A percentile compares a stretch with the other conserved stretches of the same genome.
phyloP scores from a whole-genome alignment of 2,329 filamentous ascomycete species.

The Ophiostoma fasciatum region DNA sequence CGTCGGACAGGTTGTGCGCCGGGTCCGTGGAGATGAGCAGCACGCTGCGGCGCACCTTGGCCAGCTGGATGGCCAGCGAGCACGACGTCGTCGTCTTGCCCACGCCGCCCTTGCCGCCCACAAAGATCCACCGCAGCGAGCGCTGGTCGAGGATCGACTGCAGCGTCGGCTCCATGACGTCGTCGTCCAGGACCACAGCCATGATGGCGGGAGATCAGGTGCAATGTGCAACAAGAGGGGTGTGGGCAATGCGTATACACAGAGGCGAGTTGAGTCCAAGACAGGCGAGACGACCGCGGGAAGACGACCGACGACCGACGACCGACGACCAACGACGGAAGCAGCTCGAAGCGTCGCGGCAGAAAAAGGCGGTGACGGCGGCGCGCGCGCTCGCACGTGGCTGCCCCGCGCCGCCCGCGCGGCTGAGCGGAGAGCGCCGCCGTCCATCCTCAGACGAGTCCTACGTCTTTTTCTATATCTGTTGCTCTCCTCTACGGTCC shows the following conservation, averaged over 20 bases:
- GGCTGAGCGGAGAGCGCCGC: no score
- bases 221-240: constrained; percentile 11
- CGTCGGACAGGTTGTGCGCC: constrained; percentile 93
- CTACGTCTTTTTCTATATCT: no score
- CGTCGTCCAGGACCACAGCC: constrained; percentile 34
- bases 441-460: no score
- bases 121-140: constrained; percentile 95
- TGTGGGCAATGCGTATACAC: no score
- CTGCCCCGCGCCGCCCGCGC: no score
- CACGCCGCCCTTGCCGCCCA: constrained; percentile 94
- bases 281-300: no score
- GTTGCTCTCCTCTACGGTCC: not conserved
- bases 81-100: constrained; percentile 99
- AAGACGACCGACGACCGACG: no score
- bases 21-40: constrained; percentile 97
- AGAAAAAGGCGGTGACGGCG: not conserved
- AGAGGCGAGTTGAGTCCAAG: no score
- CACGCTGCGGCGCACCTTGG: constrained; percentile 85
- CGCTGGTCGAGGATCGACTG: constrained; percentile 92
- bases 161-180: constrained; percentile 78
- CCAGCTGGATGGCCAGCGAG: constrained; percentile 93
- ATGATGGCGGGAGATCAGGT: no score
- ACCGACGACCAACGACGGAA: no score
- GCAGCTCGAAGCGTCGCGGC: not conserved
- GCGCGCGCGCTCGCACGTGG: no score